A percentile compares a stretch with the other conserved stretches of the same genome.
phyloP scores from a whole-genome alignment of 129 eudicot genomes.

The Lactuca saligna region DNA sequence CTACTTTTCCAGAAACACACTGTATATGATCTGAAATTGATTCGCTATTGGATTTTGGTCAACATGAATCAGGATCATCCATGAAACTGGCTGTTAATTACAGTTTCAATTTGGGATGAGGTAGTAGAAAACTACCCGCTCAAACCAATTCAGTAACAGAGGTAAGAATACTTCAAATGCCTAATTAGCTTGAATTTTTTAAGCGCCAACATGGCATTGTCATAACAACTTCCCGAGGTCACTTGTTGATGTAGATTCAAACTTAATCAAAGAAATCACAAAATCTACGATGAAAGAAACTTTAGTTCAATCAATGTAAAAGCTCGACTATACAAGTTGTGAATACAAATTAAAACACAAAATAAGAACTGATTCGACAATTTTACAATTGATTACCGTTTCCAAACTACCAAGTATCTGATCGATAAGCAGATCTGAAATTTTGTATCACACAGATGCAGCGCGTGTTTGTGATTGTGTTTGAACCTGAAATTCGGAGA shows the following conservation, averaged over 20 bases:
- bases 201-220: conserved; percentile 20
- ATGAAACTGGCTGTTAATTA: neutral
- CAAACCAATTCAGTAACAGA: conserved; percentile 3
- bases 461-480: neutral
- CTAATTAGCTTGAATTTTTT: neutral
- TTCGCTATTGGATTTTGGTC: conserved; percentile 1
- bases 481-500: conserved; percentile 18
- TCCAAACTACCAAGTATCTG: conserved; percentile 12
- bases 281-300: neutral
- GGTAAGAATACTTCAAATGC: conserved; percentile 13
- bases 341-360: neutral
- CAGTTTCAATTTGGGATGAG: neutral
- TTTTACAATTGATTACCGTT: conserved; percentile 2
- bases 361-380: neutral
- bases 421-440: conserved; percentile 32
- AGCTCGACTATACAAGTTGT: neutral
- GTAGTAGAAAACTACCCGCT: conserved; percentile 10
- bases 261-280: neutral
- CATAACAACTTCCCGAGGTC: conserved; percentile 6
- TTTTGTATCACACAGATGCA: conserved; percentile 6
- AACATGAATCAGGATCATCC: neutral
- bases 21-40: conserved; percentile 4
- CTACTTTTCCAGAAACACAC: conserved; percentile 2
- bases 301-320: conserved; percentile 11
- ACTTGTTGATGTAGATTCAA: conserved; percentile 7